These are phyloP conservation scores for Wickerhamiella qilinensis DNA, from an alignment of 805 yeast genomes.

Conservation along the genomic window DNA sequence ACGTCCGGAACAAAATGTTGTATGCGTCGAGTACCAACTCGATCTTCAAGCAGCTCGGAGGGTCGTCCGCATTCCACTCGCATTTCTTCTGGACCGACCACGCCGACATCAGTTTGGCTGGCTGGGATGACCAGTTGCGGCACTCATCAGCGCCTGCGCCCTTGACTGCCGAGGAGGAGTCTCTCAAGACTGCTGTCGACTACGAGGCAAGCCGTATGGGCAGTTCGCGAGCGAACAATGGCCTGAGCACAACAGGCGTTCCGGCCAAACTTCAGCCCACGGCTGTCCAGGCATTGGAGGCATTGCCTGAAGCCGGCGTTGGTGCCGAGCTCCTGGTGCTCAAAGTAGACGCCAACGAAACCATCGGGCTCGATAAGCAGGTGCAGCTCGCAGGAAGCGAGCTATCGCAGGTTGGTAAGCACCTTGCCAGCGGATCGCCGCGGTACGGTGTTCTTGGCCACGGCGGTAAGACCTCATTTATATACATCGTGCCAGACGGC, in stretches of 20 bases:
- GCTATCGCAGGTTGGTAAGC: constrained; percentile 18
- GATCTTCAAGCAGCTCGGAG: constrained; percentile 58
- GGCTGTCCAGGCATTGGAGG: constrained; percentile 13
- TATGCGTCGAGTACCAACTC: constrained; percentile 84
- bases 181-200: constrained; percentile 30
- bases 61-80: constrained; percentile 31
- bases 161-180: constrained; percentile 43
- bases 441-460: constrained; percentile 31
- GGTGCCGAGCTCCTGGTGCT: constrained; percentile 22
- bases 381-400: constrained; percentile 7
- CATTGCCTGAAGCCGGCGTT: constrained; percentile 9
- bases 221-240: constrained; percentile 14
- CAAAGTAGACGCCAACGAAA: constrained; percentile 37
- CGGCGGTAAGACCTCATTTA: constrained; percentile 32
- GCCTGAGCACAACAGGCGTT: constrained; percentile 12
- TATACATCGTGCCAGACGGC: constrained; percentile 81
- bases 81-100: constrained; percentile 39
- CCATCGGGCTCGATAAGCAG: constrained; percentile 25
- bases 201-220: constrained; percentile 26
- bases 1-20: constrained; percentile 74
- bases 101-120: constrained; percentile 28
- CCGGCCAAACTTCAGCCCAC: constrained; percentile 10
- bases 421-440: constrained; percentile 30
- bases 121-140: constrained; percentile 26
- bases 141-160: constrained; percentile 29